A percentile compares a stretch with the other conserved stretches of the same genome.
phyloP scores from a whole-genome alignment of 2,329 filamentous ascomycete species.

The Boeremia exigua region DNA sequence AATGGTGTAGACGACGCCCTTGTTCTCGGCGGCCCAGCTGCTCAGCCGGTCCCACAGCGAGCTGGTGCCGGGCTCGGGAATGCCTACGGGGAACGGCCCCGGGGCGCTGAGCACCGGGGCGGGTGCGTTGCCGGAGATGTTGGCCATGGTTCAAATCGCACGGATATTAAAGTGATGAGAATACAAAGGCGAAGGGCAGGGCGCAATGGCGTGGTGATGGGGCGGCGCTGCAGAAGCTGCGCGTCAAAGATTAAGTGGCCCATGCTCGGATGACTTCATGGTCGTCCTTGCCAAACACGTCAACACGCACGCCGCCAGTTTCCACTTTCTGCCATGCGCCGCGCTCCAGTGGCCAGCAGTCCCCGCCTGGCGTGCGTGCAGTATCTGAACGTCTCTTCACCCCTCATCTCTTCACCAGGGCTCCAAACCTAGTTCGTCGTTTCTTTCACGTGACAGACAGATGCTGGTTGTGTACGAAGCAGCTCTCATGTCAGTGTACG shows the following conservation, averaged over 20 bases:
- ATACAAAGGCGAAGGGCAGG: conserved; percentile 3
- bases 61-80: conserved; percentile 42
- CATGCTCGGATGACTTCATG: conserved; percentile 16
- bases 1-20: conserved; percentile 93
- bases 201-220: conserved; percentile 26
- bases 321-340: neutral
- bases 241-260: conserved; percentile 19
- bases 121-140: conserved; percentile 32
- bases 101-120: conserved; percentile 38
- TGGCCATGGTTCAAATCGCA: conserved; percentile 35
- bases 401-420: too few species aligned
- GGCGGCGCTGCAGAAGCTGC: conserved; percentile 12
- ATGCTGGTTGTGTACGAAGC: too few species aligned
- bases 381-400: too few species aligned
- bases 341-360: neutral
- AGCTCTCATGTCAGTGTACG: too few species aligned
- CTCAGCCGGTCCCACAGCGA: conserved; percentile 76
- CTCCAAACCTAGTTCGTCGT: too few species aligned
- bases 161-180: conserved; percentile 12
- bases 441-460: too few species aligned
- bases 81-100: conserved; percentile 44
- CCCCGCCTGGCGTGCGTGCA: too few species aligned
- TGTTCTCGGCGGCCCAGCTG: conserved; percentile 93
- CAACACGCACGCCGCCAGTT: conserved; percentile 8
- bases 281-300: conserved; percentile 13